Conservation (phyloP, 2,329 filamentous ascomycete species). For the Diaporthe sp. region DNA sequence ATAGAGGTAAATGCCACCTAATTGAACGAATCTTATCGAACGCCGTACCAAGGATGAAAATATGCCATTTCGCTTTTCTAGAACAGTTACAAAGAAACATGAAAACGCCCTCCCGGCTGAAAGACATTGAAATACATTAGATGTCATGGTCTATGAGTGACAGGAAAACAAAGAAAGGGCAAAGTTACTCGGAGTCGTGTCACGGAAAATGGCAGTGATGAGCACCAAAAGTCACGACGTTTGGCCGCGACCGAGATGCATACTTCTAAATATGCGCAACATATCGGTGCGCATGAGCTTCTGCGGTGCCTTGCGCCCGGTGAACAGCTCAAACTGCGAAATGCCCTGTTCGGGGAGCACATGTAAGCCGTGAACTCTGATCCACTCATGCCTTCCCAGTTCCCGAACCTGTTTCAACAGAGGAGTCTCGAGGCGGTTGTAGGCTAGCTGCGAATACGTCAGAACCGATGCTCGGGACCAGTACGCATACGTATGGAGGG, state of each 20-base stretch:
- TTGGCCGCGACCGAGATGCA: neutral
- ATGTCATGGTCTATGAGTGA: neutral
- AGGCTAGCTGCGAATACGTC: slow-evolving; percentile 50
- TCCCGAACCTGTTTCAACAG: slow-evolving; percentile 67
- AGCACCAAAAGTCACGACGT: neutral
- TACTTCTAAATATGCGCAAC: neutral
- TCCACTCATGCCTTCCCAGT: slow-evolving; percentile 64
- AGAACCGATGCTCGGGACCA: slow-evolving; percentile 47
- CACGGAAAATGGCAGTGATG: neutral
- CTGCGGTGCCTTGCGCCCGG: slow-evolving; percentile 69
- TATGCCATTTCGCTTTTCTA: neutral
- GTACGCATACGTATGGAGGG: too few relatives aligned
- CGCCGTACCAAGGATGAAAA: neutral
- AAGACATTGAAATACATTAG: neutral
- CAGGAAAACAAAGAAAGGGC: neutral
- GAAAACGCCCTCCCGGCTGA: neutral
- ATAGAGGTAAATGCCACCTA: too few relatives aligned
- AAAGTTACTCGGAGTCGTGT: too few relatives aligned
- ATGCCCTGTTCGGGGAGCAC: slow-evolving; percentile 73
- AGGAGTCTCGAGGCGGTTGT: slow-evolving; percentile 63
- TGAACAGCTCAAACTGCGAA: slow-evolving; percentile 74
- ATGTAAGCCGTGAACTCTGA: slow-evolving; percentile 71
- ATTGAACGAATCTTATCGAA: neutral
- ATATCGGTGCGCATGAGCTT: slow-evolving; percentile 60
- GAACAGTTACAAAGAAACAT: too few relatives aligned